Evolutionary conservation across 1,284 basidiomycete genomes (phyloP).

Genomic region (Rhodotorula sp.): DNA sequence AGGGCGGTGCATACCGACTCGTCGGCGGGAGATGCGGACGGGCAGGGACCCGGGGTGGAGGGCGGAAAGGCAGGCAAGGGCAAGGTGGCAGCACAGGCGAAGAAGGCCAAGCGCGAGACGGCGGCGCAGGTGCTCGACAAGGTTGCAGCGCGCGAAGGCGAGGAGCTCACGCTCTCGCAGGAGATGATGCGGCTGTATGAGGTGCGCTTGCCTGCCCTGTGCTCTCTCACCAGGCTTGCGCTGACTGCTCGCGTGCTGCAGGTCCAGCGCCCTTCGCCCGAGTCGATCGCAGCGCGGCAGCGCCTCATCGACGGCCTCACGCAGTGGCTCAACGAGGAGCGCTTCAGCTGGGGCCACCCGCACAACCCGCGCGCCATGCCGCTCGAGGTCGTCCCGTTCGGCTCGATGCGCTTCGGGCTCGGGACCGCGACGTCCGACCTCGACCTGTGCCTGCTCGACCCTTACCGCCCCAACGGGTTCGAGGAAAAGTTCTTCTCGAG

Average conservation of each 20-base stretch:
- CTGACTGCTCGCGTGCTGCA: background rate
- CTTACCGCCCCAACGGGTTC: constrained; percentile 41
- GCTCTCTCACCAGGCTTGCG: too few species aligned
- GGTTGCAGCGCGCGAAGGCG: constrained; percentile 4
- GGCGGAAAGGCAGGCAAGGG: background rate
- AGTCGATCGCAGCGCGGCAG: constrained; percentile 26
- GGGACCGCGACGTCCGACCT: constrained; percentile 43
- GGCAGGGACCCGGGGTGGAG: background rate
- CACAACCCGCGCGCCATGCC: constrained; percentile 28
- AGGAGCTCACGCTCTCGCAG: constrained; percentile 1
- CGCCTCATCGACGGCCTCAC: constrained; percentile 32
- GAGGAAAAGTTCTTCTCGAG: constrained; percentile 32
- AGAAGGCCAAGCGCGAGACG: background rate
- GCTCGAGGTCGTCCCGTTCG: constrained; percentile 40
- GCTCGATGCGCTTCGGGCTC: constrained; percentile 42
- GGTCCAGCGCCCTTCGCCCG: constrained; percentile 30
- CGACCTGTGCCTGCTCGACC: constrained; percentile 45
- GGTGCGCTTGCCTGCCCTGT: background rate
- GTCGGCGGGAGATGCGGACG: background rate
- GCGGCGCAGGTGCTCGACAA: constrained; percentile 1
- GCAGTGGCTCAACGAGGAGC: constrained; percentile 23
- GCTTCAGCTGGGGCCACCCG: constrained; percentile 35
- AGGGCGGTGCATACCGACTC: background rate
- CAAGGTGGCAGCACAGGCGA: background rate
- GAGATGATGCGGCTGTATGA: constrained; percentile 24